A percentile compares a stretch with the other conserved stretches of the same genome.
Conservation (phyloP, 805 yeast genomes). For the Candida sonorensis region DNA sequence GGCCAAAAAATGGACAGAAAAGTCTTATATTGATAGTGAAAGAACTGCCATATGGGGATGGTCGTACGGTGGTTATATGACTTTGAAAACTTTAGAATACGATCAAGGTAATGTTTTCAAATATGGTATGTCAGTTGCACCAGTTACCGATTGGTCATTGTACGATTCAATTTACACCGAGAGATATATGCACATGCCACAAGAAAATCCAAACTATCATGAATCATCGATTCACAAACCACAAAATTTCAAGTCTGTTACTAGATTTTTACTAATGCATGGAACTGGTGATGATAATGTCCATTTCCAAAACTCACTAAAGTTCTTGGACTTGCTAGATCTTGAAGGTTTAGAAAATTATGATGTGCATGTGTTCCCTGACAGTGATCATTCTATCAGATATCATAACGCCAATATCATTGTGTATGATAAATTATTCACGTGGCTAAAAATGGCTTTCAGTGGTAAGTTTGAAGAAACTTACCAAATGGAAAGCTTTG, state of each 20-base stretch:
- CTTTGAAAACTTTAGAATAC: constrained; percentile 79
- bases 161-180: constrained; percentile 95
- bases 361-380: constrained; percentile 75
- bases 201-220: constrained; percentile 51
- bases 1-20: constrained; percentile 62
- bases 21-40: constrained; percentile 56
- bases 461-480: constrained; percentile 34
- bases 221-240: constrained; percentile 50
- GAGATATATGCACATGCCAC: constrained; percentile 85
- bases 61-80: constrained; percentile 95
- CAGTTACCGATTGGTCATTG: constrained; percentile 90
- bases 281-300: constrained; percentile 98
- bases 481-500: constrained; percentile 1
- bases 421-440: constrained; percentile 58
- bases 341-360: constrained; percentile 73
- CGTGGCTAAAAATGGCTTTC: constrained; percentile 62
- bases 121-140: constrained; percentile 95
- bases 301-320: constrained; percentile 83
- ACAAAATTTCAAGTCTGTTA: constrained; percentile 45
- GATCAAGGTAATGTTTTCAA: constrained; percentile 72
- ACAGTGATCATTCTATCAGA: constrained; percentile 66
- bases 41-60: constrained; percentile 93
- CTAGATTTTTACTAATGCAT: constrained; percentile 82
- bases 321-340: constrained; percentile 70
- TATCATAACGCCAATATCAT: constrained; percentile 69